Conservation (phyloP, 2,329 filamentous ascomycete genomes). For the Colletotrichum sp. region DNA sequence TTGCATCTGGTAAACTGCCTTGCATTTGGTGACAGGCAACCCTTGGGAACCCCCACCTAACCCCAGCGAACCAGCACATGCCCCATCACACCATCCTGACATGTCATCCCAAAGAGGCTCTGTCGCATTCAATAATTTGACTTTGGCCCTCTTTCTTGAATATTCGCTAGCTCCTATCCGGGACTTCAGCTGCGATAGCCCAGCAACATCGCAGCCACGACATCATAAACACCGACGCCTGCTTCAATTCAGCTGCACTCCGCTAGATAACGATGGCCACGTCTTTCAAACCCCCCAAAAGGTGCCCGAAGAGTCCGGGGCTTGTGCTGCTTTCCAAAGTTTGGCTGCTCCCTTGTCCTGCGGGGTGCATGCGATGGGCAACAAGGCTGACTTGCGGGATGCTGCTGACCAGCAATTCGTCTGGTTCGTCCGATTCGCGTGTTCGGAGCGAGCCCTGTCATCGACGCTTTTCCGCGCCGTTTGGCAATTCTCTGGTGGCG, state of each 20-base stretch:
- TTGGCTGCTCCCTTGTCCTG: not conserved
- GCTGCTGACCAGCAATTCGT: not conserved
- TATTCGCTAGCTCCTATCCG: not conserved
- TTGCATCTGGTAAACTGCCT: not conserved
- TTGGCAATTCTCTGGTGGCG: not conserved
- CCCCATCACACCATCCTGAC: not conserved
- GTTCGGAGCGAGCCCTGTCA: not conserved
- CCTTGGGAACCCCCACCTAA: not conserved
- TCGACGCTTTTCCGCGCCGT: not conserved
- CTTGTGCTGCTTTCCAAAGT: not conserved
- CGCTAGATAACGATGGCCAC: constrained; percentile 1
- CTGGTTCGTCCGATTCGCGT: not conserved
- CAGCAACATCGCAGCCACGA: not conserved
- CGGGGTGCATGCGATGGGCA: not conserved
- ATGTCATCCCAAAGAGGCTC: constrained; percentile 6
- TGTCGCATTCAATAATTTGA: constrained; percentile 8
- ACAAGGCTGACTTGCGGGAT: not conserved
- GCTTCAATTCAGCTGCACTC: constrained; percentile 1
- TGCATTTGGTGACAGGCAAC: not conserved
- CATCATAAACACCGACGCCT: constrained; percentile 6
- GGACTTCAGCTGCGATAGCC: not conserved
- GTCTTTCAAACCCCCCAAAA: not conserved
- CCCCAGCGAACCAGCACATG: not conserved
- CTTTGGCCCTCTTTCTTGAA: not conserved
- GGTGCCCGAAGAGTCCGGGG: not conserved